A percentile compares a stretch with the other conserved stretches of the same genome.
Conservation (phyloP, 345 rosid species). For the Citrus glauca region DNA sequence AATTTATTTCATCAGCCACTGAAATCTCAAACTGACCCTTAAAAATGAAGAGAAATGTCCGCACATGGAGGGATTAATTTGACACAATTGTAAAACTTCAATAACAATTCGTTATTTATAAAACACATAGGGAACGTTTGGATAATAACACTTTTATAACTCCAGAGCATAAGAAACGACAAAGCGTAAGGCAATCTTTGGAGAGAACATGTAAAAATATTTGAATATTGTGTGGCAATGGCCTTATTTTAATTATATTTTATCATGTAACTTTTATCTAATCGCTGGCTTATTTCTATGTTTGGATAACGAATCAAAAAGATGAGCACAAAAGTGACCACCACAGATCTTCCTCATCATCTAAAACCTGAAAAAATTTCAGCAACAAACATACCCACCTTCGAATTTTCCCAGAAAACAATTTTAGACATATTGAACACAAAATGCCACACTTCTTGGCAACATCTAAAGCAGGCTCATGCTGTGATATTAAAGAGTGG, state of each 20-base stretch:
- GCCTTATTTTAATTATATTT: background rate
- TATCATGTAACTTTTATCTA: background rate
- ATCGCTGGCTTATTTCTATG: background rate
- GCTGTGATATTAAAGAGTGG: conserved; percentile 29
- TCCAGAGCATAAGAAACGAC: background rate
- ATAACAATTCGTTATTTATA: background rate
- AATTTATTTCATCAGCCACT: accelerated
- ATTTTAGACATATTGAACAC: conserved; percentile 30
- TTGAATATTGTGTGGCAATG: background rate
- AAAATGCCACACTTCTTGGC: conserved; percentile 25
- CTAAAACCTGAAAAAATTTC: conserved; percentile 10
- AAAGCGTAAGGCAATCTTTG: background rate
- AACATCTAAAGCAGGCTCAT: conserved; percentile 33
- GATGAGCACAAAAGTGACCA: conserved; percentile 12
- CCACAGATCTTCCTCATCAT: conserved; percentile 24
- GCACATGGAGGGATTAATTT: background rate
- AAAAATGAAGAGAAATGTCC: too few relatives aligned
- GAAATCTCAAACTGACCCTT: too few relatives aligned
- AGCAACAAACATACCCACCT: conserved; percentile 14
- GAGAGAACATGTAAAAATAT: background rate
- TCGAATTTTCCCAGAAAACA: conserved; percentile 26
- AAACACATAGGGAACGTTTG: background rate
- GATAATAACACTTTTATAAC: background rate
- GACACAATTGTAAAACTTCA: background rate
- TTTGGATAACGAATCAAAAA: conserved; percentile 9